Conservation (phyloP, 1,284 basidiomycete genomes). For the Sporisorium sorghi region DNA sequence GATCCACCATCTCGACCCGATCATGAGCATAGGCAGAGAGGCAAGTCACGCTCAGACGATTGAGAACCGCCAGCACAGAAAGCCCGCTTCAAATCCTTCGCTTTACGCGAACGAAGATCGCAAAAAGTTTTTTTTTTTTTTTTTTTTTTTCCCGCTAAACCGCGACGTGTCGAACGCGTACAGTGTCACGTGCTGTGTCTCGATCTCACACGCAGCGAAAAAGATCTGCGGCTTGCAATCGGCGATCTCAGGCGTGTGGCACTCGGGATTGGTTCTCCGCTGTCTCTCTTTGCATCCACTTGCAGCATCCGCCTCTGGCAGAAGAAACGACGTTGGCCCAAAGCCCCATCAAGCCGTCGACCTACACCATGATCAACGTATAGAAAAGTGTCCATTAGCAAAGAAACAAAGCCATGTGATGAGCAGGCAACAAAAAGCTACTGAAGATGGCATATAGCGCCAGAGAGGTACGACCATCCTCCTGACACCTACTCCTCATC, state of each 20-base stretch:
- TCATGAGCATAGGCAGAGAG: too few relatives aligned
- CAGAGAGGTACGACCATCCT: neutral
- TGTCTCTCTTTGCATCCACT: neutral
- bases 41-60: too few relatives aligned
- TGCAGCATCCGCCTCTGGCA: too few relatives aligned
- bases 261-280: slow-evolving; percentile 1
- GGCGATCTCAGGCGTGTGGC: neutral
- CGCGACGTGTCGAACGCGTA: slow-evolving; percentile 29
- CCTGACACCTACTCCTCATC: slow-evolving; percentile 30
- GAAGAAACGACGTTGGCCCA: too few relatives aligned
- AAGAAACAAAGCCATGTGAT: neutral
- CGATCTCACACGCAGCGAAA: slow-evolving; percentile 1
- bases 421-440: neutral
- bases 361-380: neutral
- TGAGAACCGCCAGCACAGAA: slow-evolving; percentile 2
- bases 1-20: too few relatives aligned
- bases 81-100: neutral
- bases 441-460: neutral
- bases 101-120: slow-evolving; percentile 22
- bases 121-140: neutral
- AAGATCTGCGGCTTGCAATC: neutral
- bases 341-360: too few relatives aligned
- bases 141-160: neutral
- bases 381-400: slow-evolving; percentile 40
- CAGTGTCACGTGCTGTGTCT: slow-evolving; percentile 23